Percentiles rank a stretch among this genome's conserved stretches.
Conservation (phyloP, 805 yeast genomes). For the Kodamaea kakaduensis region DNA sequence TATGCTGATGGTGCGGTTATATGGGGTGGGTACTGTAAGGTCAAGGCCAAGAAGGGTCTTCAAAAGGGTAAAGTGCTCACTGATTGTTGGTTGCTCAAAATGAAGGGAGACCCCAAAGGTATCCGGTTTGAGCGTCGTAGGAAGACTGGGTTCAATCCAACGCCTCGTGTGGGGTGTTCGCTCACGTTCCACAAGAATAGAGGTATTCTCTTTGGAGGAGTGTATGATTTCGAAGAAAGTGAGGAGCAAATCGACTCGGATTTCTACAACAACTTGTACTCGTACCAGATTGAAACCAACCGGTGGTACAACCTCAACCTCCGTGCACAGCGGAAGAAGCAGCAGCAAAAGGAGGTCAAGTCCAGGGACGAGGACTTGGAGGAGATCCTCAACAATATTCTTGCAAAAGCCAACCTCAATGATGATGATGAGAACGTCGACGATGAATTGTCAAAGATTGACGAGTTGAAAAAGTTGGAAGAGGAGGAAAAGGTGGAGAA, state of each 20-base stretch:
- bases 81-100: conserved; percentile 83
- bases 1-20: conserved; percentile 75
- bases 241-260: conserved; percentile 85
- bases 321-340: conserved; percentile 57
- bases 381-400: conserved; percentile 68
- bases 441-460: conserved; percentile 32
- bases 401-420: conserved; percentile 67
- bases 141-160: conserved; percentile 85
- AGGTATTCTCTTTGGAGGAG: conserved; percentile 94
- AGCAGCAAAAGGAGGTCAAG: conserved; percentile 40
- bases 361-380: conserved; percentile 78
- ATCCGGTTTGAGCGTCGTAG: conserved; percentile 86
- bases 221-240: conserved; percentile 89
- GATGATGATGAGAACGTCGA: conserved; percentile 47
- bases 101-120: conserved; percentile 76
- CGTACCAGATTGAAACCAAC: conserved; percentile 81
- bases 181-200: conserved; percentile 86
- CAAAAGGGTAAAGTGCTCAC: conserved; percentile 87
- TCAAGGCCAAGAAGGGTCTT: conserved; percentile 80
- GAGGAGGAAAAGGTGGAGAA: conserved; percentile 36
- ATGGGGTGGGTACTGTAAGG: conserved; percentile 93
- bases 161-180: conserved; percentile 92
- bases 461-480: conserved; percentile 32
- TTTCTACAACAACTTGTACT: conserved; percentile 74
- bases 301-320: conserved; percentile 79